phyloP scores from a whole-genome alignment of 2,329 filamentous ascomycete species.

The Hypoxylon sp. region DNA sequence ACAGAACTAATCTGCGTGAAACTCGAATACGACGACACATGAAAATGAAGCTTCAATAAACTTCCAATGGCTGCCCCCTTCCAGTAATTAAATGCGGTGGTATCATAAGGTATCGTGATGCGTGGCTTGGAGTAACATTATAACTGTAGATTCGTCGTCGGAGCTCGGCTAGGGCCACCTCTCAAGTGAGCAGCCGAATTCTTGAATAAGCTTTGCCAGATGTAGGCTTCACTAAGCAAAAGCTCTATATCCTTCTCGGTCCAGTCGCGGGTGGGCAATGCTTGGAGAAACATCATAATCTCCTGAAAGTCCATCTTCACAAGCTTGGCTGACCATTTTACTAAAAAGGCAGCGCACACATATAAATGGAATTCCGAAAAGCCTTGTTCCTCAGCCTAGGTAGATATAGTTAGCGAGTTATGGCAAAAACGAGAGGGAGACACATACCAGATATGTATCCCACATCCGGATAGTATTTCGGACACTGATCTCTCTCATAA shows the following conservation, averaged over 20 bases:
- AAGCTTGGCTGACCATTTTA: constrained; percentile 97
- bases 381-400: constrained; percentile 97
- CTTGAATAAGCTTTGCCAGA: constrained; percentile 98
- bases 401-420: constrained; percentile 18
- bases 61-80: too few relatives aligned
- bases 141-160: constrained; percentile 53
- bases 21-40: too few relatives aligned
- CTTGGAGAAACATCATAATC: constrained; percentile 99
- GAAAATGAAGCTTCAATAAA: too few relatives aligned
- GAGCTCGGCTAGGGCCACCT: constrained; percentile 55
- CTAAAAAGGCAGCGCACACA: constrained; percentile 95
- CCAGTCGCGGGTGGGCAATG: constrained; percentile 90
- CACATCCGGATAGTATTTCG: constrained; percentile 98
- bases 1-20: too few relatives aligned
- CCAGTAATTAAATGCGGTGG: not conserved
- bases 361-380: constrained; percentile 99
- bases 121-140: too few relatives aligned
- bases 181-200: constrained; percentile 90
- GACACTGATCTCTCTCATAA: constrained; percentile 97
- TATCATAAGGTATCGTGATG: constrained; percentile 1
- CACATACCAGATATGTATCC: constrained; percentile 94
- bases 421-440: not conserved
- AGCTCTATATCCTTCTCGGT: constrained; percentile 98
- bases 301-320: constrained; percentile 98
- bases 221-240: constrained; percentile 93